Evolutionary conservation across 768 basidiomycete genomes (phyloP), one percentile per base, ranked within the genome.

Genomic region (Xerocomellus chrysenteron): DNA sequence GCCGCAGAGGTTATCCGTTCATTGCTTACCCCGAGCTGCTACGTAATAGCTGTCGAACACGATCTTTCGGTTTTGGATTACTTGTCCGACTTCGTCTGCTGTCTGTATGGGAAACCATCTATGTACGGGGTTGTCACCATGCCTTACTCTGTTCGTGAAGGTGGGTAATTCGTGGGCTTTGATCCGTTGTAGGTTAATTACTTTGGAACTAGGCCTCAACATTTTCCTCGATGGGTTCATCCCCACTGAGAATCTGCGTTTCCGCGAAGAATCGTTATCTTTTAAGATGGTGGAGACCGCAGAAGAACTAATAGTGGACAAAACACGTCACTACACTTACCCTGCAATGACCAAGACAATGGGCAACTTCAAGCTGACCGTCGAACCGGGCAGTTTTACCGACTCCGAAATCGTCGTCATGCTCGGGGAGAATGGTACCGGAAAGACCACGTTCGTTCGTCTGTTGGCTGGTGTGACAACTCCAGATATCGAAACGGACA

Each of bases 331-430:
- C 68, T 95, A 95, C 75, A 80, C 83, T 9, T 99, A 98, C 77
- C 97, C 97, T 0, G 63, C 88, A 32, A 98, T 99, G 97, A 90
- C 90, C 59, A 99, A 99, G 78, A 98, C 97, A 0, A 83, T 98
- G 48, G 97, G 97, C 32, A 71, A 69, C 61, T 99, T 99, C 86
- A 98, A 99, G 75, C 84, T 99, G 47, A 92, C 93, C 48, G 92
- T 99, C 52, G 84, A 96, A 65, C 76, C 74, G 0, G 97, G 97
- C 26, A 82, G 82, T 35, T 99, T 98, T 76, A 95, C 96, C n/a
- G 95, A 98, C 70, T 98, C 95, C 2, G 97, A 99, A 73, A 99
- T 99, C 72, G 93, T 99, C 65, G 97, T 99, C 72, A 92, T 99
- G 88, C 79, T 99, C 35, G 97, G 97, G 59, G 97, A 99, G 82